A percentile compares a stretch with the other conserved stretches of the same genome.
Evolutionary conservation across 164 flowering plant species (phyloP).

Genomic region (Vitis amurensis): DNA sequence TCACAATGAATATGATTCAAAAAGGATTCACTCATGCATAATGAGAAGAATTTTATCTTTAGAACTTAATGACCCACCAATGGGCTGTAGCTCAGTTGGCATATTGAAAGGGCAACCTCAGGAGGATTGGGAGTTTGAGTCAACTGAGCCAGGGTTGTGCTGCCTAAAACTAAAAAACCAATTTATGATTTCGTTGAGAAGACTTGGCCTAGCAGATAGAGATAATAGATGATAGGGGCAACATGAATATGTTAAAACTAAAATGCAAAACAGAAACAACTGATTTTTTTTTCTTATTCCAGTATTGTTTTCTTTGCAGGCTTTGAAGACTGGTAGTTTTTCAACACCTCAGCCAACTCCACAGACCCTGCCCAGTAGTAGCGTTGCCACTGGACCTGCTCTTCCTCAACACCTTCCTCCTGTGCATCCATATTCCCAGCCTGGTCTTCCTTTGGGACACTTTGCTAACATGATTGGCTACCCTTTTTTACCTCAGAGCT

Average conservation of each 20-base stretch:
- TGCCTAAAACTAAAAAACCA: too few relatives aligned
- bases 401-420: conserved; percentile 75
- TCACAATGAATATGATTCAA: neutral
- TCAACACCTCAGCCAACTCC: conserved; percentile 55
- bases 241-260: too few relatives aligned
- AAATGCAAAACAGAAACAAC: too few relatives aligned
- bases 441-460: conserved; percentile 83
- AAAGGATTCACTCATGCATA: neutral
- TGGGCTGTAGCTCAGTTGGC: neutral
- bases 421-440: conserved; percentile 80
- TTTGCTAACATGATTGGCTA: conserved; percentile 82
- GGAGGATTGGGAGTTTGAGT: too few relatives aligned
- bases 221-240: too few relatives aligned
- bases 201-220: too few relatives aligned
- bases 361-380: conserved; percentile 54
- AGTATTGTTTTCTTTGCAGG: conserved; percentile 36
- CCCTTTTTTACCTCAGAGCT: conserved; percentile 80
- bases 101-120: too few relatives aligned
- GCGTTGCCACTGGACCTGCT: conserved; percentile 63
- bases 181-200: too few relatives aligned
- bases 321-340: conserved; percentile 50
- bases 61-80: neutral
- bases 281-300: too few relatives aligned
- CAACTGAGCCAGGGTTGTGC: too few relatives aligned
- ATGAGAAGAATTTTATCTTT: neutral